Evolutionary conservation across 805 yeast species (phyloP), one percentile per base, ranked within the genome.

Genomic region (Myxozyma kluyveri): DNA sequence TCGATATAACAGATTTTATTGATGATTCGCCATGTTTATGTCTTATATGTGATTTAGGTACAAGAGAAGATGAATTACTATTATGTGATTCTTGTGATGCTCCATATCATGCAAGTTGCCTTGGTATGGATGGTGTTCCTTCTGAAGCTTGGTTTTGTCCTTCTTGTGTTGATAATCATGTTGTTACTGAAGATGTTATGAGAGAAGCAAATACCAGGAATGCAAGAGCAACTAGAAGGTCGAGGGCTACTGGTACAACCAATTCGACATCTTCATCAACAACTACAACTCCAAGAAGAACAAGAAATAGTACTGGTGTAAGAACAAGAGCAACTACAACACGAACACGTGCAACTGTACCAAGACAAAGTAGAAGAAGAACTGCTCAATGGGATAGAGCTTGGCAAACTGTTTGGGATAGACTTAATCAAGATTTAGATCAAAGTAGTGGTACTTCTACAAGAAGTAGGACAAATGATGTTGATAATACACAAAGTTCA

Each of bases 61-160:
- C 55, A 22, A 57, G 62, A 9, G 63, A 60, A 21, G 63, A 65
- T 26, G 65, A 67, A 39, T 52, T 63, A 17, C 45, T 67, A 26
- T 44, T 63, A 9, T 67, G 70, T 43, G 66, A 65, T 22, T 59
- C 64, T n/a, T 67, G 70, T 45, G 65, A 60, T 33, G 63, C 63
- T n/a, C 57, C 64, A 2, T 65, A 65, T 46, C 70, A 66, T 40
- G 59, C 67, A 14, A 56, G 60, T 31, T 65, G 69, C 39, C 52
- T 65, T 37, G 69, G 65, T 7, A 51, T 67, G 24, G 68, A 60
- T 21, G 63, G 57, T 14, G 60, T 65, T 9, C 70, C 70, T 2
- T 47, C 50, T 5, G 59, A 61, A 14, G 64, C 60, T 19, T 67
- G 69, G 68, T 62, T 54, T 43, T 67, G 70, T 47, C 69, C 69